Evolutionary conservation across 805 yeast genomes (phyloP).

Genomic region (Spathaspora gorwiae): DNA sequence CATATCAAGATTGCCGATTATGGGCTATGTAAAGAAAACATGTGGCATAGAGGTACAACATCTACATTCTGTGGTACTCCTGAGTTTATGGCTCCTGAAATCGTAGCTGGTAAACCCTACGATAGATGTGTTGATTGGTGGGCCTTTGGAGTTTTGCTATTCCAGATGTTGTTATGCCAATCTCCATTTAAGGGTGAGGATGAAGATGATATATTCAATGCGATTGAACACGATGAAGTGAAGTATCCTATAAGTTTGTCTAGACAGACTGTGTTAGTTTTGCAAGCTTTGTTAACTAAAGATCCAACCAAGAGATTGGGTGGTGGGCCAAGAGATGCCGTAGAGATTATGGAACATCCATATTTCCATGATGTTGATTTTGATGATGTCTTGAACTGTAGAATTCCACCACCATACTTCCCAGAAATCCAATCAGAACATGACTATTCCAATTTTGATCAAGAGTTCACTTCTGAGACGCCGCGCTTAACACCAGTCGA

Average conservation of each 20-base stretch:
- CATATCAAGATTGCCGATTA: slow-evolving; percentile 96
- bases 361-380: slow-evolving; percentile 87
- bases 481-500: slow-evolving; percentile 95
- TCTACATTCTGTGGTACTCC: slow-evolving; percentile 99
- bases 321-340: slow-evolving; percentile 81
- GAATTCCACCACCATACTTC: slow-evolving; percentile 81
- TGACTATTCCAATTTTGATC: slow-evolving; percentile 90
- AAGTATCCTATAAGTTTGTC: slow-evolving; percentile 97
- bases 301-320: slow-evolving; percentile 86
- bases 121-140: slow-evolving; percentile 98
- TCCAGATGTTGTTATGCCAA: slow-evolving; percentile 94
- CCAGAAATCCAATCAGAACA: slow-evolving; percentile 86
- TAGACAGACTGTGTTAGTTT: slow-evolving; percentile 87
- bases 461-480: slow-evolving; percentile 89
- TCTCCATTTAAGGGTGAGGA: slow-evolving; percentile 97
- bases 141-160: slow-evolving; percentile 96
- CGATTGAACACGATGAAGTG: slow-evolving; percentile 94
- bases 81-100: slow-evolving; percentile 99
- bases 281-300: slow-evolving; percentile 86
- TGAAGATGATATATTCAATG: slow-evolving; percentile 95
- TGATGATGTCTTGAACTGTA: slow-evolving; percentile 70
- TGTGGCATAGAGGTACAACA: slow-evolving; percentile 82
- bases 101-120: slow-evolving; percentile 85
- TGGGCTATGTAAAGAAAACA: slow-evolving; percentile 92
- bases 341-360: slow-evolving; percentile 92